These are phyloP conservation scores for Dioscorea alata DNA, from an alignment of 106 monocot genomes.

Conservation along the genomic window DNA sequence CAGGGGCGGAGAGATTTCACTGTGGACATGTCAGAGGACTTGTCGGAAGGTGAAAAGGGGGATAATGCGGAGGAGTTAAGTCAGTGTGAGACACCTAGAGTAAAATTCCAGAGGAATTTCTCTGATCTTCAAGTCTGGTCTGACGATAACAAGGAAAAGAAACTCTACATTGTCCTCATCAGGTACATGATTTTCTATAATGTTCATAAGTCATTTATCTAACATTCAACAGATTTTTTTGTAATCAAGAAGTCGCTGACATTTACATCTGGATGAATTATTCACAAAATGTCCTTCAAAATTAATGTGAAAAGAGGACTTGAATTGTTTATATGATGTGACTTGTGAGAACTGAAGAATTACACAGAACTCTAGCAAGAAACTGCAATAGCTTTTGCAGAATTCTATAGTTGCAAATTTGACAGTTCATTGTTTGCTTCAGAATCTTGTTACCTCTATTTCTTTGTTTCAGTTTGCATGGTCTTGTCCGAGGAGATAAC, in stretches of 20 bases:
- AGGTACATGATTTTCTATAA: conserved; percentile 35
- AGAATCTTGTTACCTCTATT: not conserved
- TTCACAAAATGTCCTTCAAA: too few species aligned
- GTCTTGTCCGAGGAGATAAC: conserved; percentile 92
- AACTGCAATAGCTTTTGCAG: too few species aligned
- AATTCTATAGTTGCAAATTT: not conserved
- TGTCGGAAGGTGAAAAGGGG: conserved; percentile 87
- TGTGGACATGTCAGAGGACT: conserved; percentile 88
- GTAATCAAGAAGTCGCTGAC: not conserved
- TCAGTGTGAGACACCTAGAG: conserved; percentile 42
- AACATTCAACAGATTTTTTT: not conserved
- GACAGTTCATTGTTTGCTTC: too few species aligned
- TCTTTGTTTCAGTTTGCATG: conserved; percentile 60
- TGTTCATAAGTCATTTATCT: not conserved
- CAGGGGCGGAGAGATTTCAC: conserved; percentile 69
- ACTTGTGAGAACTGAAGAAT: too few species aligned
- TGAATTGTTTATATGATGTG: too few species aligned
- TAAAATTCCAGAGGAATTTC: conserved; percentile 40
- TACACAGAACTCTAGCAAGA: too few species aligned
- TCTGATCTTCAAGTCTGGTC: conserved; percentile 72
- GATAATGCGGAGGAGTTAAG: conserved; percentile 44
- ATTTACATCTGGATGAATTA: too few species aligned
- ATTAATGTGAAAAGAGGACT: too few species aligned
- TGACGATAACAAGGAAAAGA: conserved; percentile 86
- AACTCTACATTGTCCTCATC: conserved; percentile 82